These are phyloP conservation scores for Chlamydomonas urium DNA, from an alignment of 139 green algal species.

Conservation along the genomic window DNA sequence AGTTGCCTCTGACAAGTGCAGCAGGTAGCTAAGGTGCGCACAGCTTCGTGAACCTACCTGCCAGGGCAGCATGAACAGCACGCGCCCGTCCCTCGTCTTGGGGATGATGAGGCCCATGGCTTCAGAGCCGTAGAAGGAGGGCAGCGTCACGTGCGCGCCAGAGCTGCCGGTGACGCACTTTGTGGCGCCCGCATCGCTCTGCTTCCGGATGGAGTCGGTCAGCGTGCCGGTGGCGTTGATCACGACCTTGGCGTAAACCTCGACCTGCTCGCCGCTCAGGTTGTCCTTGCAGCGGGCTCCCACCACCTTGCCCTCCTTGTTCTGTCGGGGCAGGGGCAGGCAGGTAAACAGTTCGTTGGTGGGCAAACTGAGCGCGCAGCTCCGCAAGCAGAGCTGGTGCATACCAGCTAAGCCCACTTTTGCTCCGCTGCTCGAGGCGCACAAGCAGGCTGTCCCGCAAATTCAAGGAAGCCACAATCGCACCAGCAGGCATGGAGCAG, in stretches of 20 bases:
- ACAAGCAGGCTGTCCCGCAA: no score
- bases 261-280: conserved; percentile 30
- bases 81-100: conserved; percentile 95
- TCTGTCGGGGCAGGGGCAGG: conserved; percentile 45
- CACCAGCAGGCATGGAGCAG: no score
- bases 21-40: no score
- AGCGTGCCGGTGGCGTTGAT: conserved; percentile 92
- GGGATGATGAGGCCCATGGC: conserved; percentile 91
- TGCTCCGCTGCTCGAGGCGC: no score
- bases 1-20: no score
- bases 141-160: conserved; percentile 90
- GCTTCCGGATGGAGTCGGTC: conserved; percentile 53
- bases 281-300: conserved; percentile 70
- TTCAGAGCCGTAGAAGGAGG: conserved; percentile 84
- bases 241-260: conserved; percentile 70
- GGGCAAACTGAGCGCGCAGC: no score
- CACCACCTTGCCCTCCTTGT: conserved; percentile 60
- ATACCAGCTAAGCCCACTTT: no score
- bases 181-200: conserved; percentile 20
- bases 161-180: conserved; percentile 62
- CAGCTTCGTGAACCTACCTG: no score
- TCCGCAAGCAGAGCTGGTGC: no score
- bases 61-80: conserved; percentile 98
- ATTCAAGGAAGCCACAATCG: no score
- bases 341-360: no score